These are phyloP conservation scores for Falciphora oryzae DNA, from an alignment of 2,329 filamentous ascomycete genomes.

Conservation along the genomic window DNA sequence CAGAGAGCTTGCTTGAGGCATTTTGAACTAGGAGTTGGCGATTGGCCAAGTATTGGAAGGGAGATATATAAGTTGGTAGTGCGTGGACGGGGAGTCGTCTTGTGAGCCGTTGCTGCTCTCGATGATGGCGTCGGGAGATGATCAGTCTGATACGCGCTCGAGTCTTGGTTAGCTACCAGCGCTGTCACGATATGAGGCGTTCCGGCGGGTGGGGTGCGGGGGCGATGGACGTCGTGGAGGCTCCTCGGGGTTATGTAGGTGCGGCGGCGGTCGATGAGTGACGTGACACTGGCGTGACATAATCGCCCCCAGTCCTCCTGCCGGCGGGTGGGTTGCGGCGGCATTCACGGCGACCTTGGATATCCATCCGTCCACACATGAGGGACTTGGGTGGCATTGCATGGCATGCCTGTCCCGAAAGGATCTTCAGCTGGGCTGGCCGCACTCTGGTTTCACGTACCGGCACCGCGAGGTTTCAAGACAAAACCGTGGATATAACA, in stretches of 20 bases:
- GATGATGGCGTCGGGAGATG: background rate
- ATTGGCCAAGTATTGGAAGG: background rate
- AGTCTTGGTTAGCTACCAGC: background rate
- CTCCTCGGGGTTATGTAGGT: background rate
- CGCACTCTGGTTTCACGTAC: background rate
- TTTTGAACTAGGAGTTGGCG: conserved; percentile 26
- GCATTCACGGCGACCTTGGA: background rate
- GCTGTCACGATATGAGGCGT: background rate
- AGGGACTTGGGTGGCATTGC: background rate
- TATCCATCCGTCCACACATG: background rate
- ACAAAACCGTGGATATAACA: background rate
- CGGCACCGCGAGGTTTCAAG: background rate
- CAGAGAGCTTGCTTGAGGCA: conserved; percentile 82
- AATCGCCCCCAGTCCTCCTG: background rate
- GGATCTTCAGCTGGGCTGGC: background rate
- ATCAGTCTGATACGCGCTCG: background rate
- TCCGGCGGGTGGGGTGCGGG: background rate
- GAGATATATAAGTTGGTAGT: background rate
- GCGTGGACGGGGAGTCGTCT: background rate
- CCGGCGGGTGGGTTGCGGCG: background rate
- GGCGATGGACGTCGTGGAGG: background rate
- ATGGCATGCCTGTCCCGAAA: background rate
- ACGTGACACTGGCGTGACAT: background rate
- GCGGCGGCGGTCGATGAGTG: background rate
- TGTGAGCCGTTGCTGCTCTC: background rate